phyloP scores from a whole-genome alignment of 179 eudicot species.

The Actinidia arguta region DNA sequence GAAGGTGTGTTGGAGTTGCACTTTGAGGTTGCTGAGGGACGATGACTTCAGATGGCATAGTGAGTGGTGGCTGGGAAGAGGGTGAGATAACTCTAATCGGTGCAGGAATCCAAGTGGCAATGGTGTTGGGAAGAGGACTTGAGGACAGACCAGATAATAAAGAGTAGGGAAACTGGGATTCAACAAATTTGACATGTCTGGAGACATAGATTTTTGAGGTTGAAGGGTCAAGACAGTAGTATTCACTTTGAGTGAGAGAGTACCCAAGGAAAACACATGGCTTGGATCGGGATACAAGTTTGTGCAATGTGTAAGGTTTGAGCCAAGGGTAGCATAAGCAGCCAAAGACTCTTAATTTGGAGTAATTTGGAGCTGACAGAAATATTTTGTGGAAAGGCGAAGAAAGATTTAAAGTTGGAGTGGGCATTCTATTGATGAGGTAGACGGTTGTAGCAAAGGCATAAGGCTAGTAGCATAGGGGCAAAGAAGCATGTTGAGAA shows the following conservation, averaged over 20 bases:
- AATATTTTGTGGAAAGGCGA: not conserved
- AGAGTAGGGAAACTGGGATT: not conserved
- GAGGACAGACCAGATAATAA: no score
- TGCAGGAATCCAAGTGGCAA: no score
- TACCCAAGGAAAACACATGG: constrained; percentile 5
- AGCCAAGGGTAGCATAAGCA: constrained; percentile 8
- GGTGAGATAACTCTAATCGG: no score
- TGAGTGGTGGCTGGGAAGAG: no score
- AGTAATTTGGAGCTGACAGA: not conserved
- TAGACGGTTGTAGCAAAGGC: not conserved
- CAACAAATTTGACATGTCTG: not conserved
- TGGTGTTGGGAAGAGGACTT: no score
- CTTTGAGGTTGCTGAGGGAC: not conserved
- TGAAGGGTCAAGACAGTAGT: not conserved
- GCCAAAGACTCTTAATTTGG: not conserved
- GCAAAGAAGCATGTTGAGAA: not conserved
- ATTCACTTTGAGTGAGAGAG: not conserved
- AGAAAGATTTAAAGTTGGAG: not conserved
- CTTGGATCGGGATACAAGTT: not conserved
- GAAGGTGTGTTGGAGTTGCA: not conserved
- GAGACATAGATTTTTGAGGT: not conserved
- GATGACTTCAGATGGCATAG: not conserved
- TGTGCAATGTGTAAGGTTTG: not conserved
- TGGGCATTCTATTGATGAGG: not conserved
- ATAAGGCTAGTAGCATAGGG: not conserved